A percentile compares a stretch with the other conserved stretches of the same genome.
phyloP scores from a whole-genome alignment of 2,329 filamentous ascomycete species.

The Akanthomyces uredinophilus region DNA sequence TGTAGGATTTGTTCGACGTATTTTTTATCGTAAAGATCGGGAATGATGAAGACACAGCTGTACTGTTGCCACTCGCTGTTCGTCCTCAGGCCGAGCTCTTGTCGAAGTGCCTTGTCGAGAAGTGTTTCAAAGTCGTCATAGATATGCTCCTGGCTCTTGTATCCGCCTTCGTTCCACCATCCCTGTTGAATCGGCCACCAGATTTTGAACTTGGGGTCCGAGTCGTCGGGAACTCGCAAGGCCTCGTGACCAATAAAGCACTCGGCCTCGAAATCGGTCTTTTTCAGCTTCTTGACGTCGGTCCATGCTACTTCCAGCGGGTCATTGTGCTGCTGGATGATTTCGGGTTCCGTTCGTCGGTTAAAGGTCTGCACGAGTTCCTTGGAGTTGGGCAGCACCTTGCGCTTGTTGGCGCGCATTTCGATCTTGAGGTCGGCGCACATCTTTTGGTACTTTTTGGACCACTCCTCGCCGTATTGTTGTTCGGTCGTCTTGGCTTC shows the following conservation, averaged over 20 bases:
- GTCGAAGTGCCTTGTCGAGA: slow-evolving; percentile 77
- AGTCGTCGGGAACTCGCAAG: slow-evolving; percentile 81
- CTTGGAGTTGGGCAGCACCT: slow-evolving; percentile 95
- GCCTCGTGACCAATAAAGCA: slow-evolving; percentile 81
- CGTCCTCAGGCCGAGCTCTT: slow-evolving; percentile 72
- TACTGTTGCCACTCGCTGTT: slow-evolving; percentile 84
- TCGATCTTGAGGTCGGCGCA: slow-evolving; percentile 80
- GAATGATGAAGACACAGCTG: slow-evolving; percentile 94
- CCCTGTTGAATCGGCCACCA: slow-evolving; percentile 89
- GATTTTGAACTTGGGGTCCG: slow-evolving; percentile 81
- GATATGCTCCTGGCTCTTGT: slow-evolving; percentile 70
- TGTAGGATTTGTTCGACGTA: slow-evolving; percentile 83
- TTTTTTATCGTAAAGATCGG: slow-evolving; percentile 90
- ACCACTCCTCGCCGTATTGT: slow-evolving; percentile 79
- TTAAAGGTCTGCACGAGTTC: slow-evolving; percentile 96
- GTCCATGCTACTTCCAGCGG: slow-evolving; percentile 94
- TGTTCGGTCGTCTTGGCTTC: slow-evolving; percentile 64
- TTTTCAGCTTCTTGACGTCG: slow-evolving; percentile 62
- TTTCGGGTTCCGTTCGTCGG: slow-evolving; percentile 72
- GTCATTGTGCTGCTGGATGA: slow-evolving; percentile 92
- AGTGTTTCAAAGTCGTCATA: slow-evolving; percentile 85
- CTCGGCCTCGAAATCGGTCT: slow-evolving; percentile 54
- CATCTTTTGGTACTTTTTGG: slow-evolving; percentile 73
- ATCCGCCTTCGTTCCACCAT: slow-evolving; percentile 87
- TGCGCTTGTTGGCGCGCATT: slow-evolving; percentile 90